These are phyloP conservation scores for Echinochloa phyllopogon DNA, from an alignment of 176 grass and related monocot species.

Conservation along the genomic window DNA sequence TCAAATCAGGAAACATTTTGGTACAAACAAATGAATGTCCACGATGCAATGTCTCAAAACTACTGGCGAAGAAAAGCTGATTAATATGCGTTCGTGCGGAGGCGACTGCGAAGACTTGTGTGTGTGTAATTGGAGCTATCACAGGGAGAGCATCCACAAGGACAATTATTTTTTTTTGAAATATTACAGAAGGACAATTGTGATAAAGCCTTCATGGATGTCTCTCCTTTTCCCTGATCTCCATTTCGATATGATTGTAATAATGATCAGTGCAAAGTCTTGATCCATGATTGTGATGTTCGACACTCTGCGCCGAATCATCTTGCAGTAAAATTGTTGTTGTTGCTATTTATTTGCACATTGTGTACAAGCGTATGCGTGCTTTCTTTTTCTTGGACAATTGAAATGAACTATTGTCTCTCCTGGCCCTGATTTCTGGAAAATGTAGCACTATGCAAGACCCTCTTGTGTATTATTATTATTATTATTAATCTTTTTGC, in stretches of 20 bases:
- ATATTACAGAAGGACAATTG: conserved; percentile 25
- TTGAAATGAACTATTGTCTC: background rate
- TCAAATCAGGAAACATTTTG: background rate
- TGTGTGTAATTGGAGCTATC: background rate
- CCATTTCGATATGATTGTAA: background rate
- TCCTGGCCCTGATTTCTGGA: background rate
- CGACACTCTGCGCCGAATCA: background rate
- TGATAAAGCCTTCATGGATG: background rate
- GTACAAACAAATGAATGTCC: conserved; percentile 21
- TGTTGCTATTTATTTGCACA: background rate
- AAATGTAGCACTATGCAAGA: background rate
- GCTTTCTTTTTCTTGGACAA: background rate
- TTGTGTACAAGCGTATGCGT: background rate
- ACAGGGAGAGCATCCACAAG: conserved; percentile 6
- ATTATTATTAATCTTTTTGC: background rate
- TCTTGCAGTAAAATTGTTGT: background rate
- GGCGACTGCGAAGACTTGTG: conserved; percentile 20
- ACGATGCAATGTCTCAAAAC: conserved; percentile 6
- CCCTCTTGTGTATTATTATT: too few species aligned
- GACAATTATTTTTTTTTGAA: conserved; percentile 26
- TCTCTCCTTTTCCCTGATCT: background rate
- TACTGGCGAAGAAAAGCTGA: background rate
- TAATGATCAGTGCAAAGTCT: conserved; percentile 15
- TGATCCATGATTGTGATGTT: conserved; percentile 15
- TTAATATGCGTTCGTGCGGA: background rate